phyloP scores from a whole-genome alignment of 495 filamentous ascomycete genomes.

The Diplogelasinospora grovesii region DNA sequence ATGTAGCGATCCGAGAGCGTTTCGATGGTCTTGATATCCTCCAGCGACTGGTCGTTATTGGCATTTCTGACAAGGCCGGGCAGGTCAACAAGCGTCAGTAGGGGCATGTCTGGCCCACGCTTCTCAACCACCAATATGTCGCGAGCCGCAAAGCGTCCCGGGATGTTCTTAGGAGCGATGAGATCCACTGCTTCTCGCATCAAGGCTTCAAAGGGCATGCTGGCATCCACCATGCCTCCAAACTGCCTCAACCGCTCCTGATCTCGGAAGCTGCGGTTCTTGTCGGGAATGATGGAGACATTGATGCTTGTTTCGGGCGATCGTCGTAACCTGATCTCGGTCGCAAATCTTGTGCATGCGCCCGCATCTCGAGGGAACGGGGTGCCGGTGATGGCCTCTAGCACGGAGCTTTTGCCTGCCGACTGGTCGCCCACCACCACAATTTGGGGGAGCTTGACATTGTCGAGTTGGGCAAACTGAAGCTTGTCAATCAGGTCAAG shows the following conservation, averaged over 20 bases:
- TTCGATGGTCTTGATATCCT: slow-evolving; percentile 41
- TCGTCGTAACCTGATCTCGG: slow-evolving; percentile 46
- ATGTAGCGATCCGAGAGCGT: slow-evolving; percentile 44
- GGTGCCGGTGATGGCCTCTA: slow-evolving; percentile 66
- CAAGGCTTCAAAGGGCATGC: slow-evolving; percentile 27
- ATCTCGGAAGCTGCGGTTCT: slow-evolving; percentile 24
- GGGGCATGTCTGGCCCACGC: slow-evolving; percentile 44
- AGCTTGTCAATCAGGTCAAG: slow-evolving; percentile 36
- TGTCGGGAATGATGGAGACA: slow-evolving; percentile 48
- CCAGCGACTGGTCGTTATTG: slow-evolving; percentile 39
- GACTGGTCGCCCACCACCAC: slow-evolving; percentile 71
- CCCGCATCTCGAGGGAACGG: slow-evolving; percentile 60
- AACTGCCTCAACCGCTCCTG: slow-evolving; percentile 40
- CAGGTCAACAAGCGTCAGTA: slow-evolving; percentile 52
- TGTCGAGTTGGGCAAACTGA: slow-evolving; percentile 34
- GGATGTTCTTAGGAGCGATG: slow-evolving; percentile 32
- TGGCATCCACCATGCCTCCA: slow-evolving; percentile 26
- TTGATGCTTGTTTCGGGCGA: slow-evolving; percentile 37
- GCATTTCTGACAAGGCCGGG: slow-evolving; percentile 46
- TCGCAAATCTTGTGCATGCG: slow-evolving; percentile 63
- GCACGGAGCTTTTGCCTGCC: slow-evolving; percentile 66
- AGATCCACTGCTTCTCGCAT: slow-evolving; percentile 30
- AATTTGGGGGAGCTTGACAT: slow-evolving; percentile 56
- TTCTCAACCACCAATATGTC: slow-evolving; percentile 49
- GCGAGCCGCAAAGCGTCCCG: slow-evolving; percentile 32